A percentile compares a stretch with the other conserved stretches of the same genome.
These are phyloP conservation scores for Pycnococcus provasolii DNA, from an alignment of 139 green algal genomes.

Conservation along the genomic window DNA sequence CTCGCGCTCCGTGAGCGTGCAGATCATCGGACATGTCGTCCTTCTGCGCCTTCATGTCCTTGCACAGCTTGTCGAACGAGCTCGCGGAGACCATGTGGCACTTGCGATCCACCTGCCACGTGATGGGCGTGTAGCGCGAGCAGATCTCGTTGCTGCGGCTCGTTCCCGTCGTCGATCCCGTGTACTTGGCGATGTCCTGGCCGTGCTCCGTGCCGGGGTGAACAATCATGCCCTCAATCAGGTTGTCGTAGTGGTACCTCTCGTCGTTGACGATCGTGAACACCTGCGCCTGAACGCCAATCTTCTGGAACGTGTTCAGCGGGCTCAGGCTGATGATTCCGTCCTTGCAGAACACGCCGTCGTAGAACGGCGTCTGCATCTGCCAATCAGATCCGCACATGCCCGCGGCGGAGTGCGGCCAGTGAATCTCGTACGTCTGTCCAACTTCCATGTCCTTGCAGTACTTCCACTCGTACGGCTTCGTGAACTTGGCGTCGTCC, in stretches of 20 bases:
- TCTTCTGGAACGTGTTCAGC: slow-evolving; percentile 8
- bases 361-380: slow-evolving; percentile 19
- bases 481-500: not conserved
- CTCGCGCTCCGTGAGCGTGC: slow-evolving; percentile 11
- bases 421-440: slow-evolving; percentile 24
- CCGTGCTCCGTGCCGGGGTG: slow-evolving; percentile 1
- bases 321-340: not conserved
- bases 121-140: slow-evolving; percentile 17
- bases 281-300: slow-evolving; percentile 22
- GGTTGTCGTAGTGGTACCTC: slow-evolving; percentile 23
- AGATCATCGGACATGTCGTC: slow-evolving; percentile 23
- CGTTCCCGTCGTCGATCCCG: slow-evolving; percentile 22
- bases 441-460: slow-evolving; percentile 17
- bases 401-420: slow-evolving; percentile 10
- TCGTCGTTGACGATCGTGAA: slow-evolving; percentile 28
- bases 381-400: not conserved
- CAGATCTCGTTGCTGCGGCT: slow-evolving; percentile 17
- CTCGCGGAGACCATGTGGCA: slow-evolving; percentile 20
- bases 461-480: slow-evolving; percentile 25
- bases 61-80: slow-evolving; percentile 24
- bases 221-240: slow-evolving; percentile 23
- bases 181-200: slow-evolving; percentile 16
- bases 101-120: slow-evolving; percentile 19
- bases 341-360: slow-evolving; percentile 17
- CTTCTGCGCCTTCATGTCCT: slow-evolving; percentile 12